Evolutionary conservation across 1,139 yeast genomes (phyloP), one percentile per base, ranked within the genome.

Genomic region (Neolecta irregularis): DNA sequence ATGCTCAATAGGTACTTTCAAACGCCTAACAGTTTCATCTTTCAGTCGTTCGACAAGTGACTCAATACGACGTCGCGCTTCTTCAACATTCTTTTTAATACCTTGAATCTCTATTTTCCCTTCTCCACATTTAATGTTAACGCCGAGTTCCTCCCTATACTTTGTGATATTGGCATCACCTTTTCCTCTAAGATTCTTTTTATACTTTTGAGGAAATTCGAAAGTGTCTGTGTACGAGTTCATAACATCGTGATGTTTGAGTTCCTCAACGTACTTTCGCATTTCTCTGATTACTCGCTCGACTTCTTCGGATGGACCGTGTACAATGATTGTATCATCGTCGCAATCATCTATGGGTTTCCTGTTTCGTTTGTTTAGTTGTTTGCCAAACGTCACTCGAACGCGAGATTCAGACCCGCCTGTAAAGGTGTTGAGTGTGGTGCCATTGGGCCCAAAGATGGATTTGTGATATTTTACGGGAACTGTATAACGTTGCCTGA

Each of bases 151-250:
- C n/a, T 78, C 81, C 46, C 76, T 68, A 45, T 81, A 57, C 37
- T 70, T 61, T 47, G 70, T 68, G 53, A 88, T 60, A 52, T 74
- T 71, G 30, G 79, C 60, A 40, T 98, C 98, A 43, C 72, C 79
- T 54, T 76, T 78, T 46, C 98, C 99, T 55, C 91, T 81, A 39
- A 91, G 65, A 56, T 92, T 74, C 29, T 91, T 68, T 41, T 85
- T 63, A 33, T 72, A 69, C 39, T 65, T 61, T 2, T 71, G 57
- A 41, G 95, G 93, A 50, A 81, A 74, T 31, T 61, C 62, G 45
- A 71, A 57, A 28, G 66, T 60, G 16, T 72, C 56, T 35, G 63
- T 58, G 55, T 67, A 78, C 35, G 69, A 68, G 41, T 74, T 69
- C 19, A 72, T 67, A 38, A 62, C 64, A 41, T 67, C 74, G 47